Evolutionary conservation across 2,329 filamentous ascomycete species (phyloP), one percentile per base, ranked within the genome.

Genomic region (Stachybotrys chlorohalonatus): DNA sequence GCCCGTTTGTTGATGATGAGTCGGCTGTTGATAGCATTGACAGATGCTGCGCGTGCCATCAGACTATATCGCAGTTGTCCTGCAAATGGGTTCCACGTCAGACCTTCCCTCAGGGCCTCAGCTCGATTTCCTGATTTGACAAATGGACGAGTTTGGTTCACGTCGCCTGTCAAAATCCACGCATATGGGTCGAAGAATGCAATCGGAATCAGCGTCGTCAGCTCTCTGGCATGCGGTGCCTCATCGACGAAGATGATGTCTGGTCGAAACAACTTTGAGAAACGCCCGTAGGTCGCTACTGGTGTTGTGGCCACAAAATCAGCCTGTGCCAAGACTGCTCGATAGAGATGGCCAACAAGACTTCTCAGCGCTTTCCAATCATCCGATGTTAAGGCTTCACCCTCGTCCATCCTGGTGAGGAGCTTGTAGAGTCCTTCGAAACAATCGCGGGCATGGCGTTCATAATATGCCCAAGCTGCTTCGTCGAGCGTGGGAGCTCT

Each of bases 181-280:
- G 67, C 70, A 2, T 67, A 56, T 0, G 75, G 74, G 2, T 68
- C 65, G 50, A 71, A 77, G 31, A 69, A 72, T 0, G 74, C 74
- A 17, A 78, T 62, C 0, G 75, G 66, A 1, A 78, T 76, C 16
- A 78, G 59, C 0, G 71, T 73, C 0, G 75, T 76, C 0, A 77
- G 62, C 58, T 78, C 75, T 15, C 75, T 63, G 0, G 73, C 73
- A 49, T 78, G 75, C 0, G 74, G 72, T 0, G 73, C 72, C 66
- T 95, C 90, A 48, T 92, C 90, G 58, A 95, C 89, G 64, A 95
- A 92, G 0, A 94, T 83, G 59, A 95, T 85, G 61, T 94, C 88
- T 0, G 90, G 89, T 59, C 87, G 86, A 36, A 91, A 90, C 7
- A 90, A 63, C 2, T 64, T 66, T 0, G 66, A 59, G 39, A 77